phyloP scores from a whole-genome alignment of 352 stramenopile genomes.

The Pythium aphanidermatum region DNA sequence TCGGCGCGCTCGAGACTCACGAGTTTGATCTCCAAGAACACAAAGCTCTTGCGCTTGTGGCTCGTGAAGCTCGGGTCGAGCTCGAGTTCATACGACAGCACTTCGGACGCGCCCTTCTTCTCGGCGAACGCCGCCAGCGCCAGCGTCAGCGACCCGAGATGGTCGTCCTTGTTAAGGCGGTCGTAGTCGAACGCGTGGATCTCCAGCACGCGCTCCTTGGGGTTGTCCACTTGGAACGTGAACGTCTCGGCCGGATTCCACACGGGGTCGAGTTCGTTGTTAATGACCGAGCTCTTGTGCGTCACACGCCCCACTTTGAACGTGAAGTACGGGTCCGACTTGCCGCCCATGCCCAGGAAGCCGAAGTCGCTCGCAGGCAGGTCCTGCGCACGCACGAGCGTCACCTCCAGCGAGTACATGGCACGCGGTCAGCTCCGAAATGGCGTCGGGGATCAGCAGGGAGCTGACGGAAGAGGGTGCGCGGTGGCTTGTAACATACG shows the following conservation, averaged over 20 bases:
- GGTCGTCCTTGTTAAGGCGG: slow-evolving; percentile 70
- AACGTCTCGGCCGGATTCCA: slow-evolving; percentile 67
- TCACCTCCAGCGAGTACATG: slow-evolving; percentile 67
- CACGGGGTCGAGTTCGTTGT: slow-evolving; percentile 52
- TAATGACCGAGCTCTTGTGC: slow-evolving; percentile 63
- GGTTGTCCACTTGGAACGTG: slow-evolving; percentile 56
- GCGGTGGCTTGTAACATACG: no score
- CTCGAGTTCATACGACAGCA: slow-evolving; percentile 69
- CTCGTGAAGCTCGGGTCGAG: slow-evolving; percentile 35
- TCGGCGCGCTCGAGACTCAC: slow-evolving; percentile 51
- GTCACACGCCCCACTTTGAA: slow-evolving; percentile 62
- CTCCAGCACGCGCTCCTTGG: slow-evolving; percentile 42
- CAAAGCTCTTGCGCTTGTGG: slow-evolving; percentile 62
- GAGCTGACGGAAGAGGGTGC: no score
- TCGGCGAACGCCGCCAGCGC: slow-evolving; percentile 46
- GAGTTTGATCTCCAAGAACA: slow-evolving; percentile 74
- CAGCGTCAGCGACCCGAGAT: slow-evolving; percentile 56
- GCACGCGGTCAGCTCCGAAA: no score
- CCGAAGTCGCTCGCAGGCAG: slow-evolving; percentile 63
- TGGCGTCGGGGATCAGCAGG: no score
- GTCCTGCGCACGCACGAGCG: slow-evolving; percentile 59
- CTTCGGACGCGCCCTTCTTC: slow-evolving; percentile 26
- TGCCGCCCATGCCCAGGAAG: slow-evolving; percentile 48
- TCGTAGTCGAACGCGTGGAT: slow-evolving; percentile 72
- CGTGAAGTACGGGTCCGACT: slow-evolving; percentile 79